Evolutionary conservation across 768 basidiomycete species (phyloP), one percentile per base, ranked within the genome.

Genomic region (Naganishia antarctica): DNA sequence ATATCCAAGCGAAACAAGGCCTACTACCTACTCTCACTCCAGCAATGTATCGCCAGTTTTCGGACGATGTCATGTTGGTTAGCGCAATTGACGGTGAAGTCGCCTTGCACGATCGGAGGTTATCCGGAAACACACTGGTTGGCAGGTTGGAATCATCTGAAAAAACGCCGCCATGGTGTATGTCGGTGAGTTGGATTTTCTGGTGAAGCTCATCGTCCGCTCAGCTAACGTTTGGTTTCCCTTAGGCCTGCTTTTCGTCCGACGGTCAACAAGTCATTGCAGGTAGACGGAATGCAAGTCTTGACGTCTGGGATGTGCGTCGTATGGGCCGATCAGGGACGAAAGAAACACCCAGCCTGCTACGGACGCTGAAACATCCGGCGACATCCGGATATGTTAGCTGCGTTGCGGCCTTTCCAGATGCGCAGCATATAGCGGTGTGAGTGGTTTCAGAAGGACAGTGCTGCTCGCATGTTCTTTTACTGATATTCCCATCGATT

Each of bases 291-390:
- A 92, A 93, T 69, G 90, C 90, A 16, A 45, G 50, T 40, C 31
- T 98, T 53, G 91, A 96, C 71, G 84, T 96, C 16, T 98, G 90
- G 89, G 96, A 98, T 74, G 86, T 93, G 9, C 86, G 93, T n/a
- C 81, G 85, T 65, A 79, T 88, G 13, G 91, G 90, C 8, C 80
- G 81, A 28, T 81, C 84, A 60, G 84, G 85, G 0, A 83, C 84
- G 47, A 73, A 76, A 5, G 82, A 81, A 61, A 85, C 86, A n/a
- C 91, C 92, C 13, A 84, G 86, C 60, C 76, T 92, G 48, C 76
- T 91, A 62, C 90, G 87, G 74, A 91, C 86, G 5, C 80, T 97
- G 63, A 84, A 87, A 32, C 94, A 93, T 74, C 92, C 92, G 1
- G 71, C 83, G 26, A 90, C 90, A 70, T 92, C 91, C 26, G 91